Evolutionary conservation across 1,139 yeast genomes (phyloP).

Genomic region (Debaryomyces subglobosus): DNA sequence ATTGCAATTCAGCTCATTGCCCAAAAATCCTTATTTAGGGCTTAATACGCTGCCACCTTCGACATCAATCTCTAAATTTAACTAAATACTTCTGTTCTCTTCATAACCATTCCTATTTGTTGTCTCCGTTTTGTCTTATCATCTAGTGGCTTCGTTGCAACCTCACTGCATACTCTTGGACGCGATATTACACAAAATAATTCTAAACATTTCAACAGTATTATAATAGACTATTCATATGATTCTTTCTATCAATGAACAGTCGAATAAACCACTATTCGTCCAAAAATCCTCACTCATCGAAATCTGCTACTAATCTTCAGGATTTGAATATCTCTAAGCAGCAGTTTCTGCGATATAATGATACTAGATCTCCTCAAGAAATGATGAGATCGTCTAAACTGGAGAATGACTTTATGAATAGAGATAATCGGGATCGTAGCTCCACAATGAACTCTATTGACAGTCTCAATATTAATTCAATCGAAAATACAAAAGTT

Average conservation of each 20-base stretch:
- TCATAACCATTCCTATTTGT: neutral
- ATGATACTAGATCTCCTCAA: neutral
- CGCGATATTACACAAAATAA: neutral
- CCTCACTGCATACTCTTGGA: neutral
- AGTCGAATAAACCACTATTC: conserved; percentile 1
- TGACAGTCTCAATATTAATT: conserved; percentile 23
- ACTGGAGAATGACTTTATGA: neutral
- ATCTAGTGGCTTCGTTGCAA: neutral
- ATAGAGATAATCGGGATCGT: conserved; percentile 13
- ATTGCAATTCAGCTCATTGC: too few relatives aligned
- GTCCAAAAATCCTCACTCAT: neutral
- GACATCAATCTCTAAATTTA: too few relatives aligned
- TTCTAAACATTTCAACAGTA: neutral
- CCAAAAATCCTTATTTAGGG: too few relatives aligned
- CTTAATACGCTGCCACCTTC: too few relatives aligned
- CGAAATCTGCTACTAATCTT: neutral
- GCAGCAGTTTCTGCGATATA: neutral
- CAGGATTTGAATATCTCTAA: conserved; percentile 2
- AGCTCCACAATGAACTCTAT: conserved; percentile 25
- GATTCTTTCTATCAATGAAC: neutral
- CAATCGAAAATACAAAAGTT: conserved; percentile 18
- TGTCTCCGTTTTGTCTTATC: too few relatives aligned
- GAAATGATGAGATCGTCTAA: neutral
- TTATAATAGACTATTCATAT: neutral
- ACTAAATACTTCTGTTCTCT: too few relatives aligned